Evolutionary conservation across 83 land plant genomes (phyloP), one percentile per base, ranked within the genome.

Genomic region (Larix sibirica): DNA sequence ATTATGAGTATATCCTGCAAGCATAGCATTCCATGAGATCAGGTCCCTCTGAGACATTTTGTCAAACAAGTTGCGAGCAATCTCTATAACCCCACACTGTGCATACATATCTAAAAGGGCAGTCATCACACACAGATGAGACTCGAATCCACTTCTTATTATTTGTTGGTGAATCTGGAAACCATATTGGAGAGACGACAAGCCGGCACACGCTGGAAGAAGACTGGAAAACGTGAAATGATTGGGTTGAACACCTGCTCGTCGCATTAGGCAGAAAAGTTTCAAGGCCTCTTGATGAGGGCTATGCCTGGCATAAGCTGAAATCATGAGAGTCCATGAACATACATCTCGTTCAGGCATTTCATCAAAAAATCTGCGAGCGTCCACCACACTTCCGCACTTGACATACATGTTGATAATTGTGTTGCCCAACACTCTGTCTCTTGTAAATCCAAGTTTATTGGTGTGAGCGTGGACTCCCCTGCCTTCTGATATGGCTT

Each of bases 391-490:
- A 54, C 62, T 82, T 47, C 83, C 87, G 69, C 82, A 83, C 68
- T 86, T 87, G 68, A 89, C 84, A 87, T 92, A 92, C 86, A 92
- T 84, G 85, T 81, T 89, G 85, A 90, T 87, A 73, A 92, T 86
- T 73, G 87, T 86, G 81, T 90, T 88, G 85, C 62, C 79, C 47
- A 92, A 79, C 33, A 84, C 80, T 69, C 82, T 80, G 84, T 69
- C 23, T 26, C 61, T 47, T 36, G 28, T 71, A 63, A 83, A 26
- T 17, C 89, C 86, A 18, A 77, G 81, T 73, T 87, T 87, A 85
- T 85, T 12, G 84, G 84, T 80, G 79, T 82, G 87, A 63, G 92
- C 84, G 78, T 92, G 95, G 82, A 92, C 80, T 24, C 85, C 79
- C 14, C 81, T 86, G 74, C 91, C 92, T 28, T 83, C 50, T n/a